Evolutionary conservation across 495 filamentous ascomycete genomes (phyloP).

Genomic region (Cudoniella acicularis): DNA sequence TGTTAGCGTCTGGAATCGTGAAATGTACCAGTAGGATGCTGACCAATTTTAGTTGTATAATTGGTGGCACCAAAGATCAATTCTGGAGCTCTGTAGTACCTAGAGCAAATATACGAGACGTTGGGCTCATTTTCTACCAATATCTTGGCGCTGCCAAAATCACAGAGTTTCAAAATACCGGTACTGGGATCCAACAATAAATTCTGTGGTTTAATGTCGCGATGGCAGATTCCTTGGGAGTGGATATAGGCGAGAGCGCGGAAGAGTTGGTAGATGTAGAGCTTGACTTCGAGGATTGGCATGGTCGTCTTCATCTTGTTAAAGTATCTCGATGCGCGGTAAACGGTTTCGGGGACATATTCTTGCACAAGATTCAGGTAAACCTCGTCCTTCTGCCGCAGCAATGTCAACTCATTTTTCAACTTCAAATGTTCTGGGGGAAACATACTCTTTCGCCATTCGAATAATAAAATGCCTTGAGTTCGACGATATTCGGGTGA

Average conservation of each 20-base stretch:
- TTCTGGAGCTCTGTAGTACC: conserved; percentile 97
- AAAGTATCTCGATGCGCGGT: conserved; percentile 97
- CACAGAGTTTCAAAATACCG: conserved; percentile 93
- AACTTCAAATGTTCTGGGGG: conserved; percentile 4
- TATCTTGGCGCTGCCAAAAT: conserved; percentile 99
- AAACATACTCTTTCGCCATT: conserved; percentile 90
- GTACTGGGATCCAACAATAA: conserved; percentile 85
- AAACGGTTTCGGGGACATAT: conserved; percentile 97
- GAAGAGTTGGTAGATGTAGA: conserved; percentile 99
- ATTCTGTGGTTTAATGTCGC: conserved; percentile 99
- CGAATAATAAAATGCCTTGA: conserved; percentile 99
- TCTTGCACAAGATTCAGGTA: conserved; percentile 98
- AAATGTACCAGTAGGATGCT: conserved; percentile 21
- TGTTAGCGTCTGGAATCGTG: conserved; percentile 9
- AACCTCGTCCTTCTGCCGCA: conserved; percentile 90
- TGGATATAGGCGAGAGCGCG: conserved; percentile 97
- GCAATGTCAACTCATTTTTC: conserved; percentile 8
- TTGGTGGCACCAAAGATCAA: conserved; percentile 99
- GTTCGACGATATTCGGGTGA: conserved; percentile 96
- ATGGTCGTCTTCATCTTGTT: conserved; percentile 99
- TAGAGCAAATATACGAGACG: conserved; percentile 98
- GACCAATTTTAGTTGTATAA: conserved; percentile 99
- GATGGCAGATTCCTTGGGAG: conserved; percentile 97
- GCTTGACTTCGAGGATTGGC: conserved; percentile 97
- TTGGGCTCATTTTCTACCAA: conserved; percentile 98